phyloP scores from a whole-genome alignment of 2,329 filamentous ascomycete genomes.

The Colletotrichum nymphaeae region DNA sequence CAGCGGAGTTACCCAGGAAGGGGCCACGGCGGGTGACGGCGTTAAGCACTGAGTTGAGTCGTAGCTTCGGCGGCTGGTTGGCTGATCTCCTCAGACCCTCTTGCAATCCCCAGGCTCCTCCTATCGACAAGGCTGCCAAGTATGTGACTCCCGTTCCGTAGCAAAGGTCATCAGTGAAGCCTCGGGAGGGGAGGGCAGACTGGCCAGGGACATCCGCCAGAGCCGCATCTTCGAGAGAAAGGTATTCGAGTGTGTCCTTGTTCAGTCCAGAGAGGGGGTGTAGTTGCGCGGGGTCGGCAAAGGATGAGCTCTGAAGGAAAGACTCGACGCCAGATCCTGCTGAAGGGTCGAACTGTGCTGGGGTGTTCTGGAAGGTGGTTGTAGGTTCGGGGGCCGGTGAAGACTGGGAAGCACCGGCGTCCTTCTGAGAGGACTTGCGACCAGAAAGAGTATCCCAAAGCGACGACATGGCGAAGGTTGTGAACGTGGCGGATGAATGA shows the following conservation, averaged over 20 bases:
- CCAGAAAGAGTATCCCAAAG: slow-evolving; percentile 73
- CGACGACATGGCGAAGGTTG: slow-evolving; percentile 59
- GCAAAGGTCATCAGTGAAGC: slow-evolving; percentile 98
- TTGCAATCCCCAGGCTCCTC: slow-evolving; percentile 91
- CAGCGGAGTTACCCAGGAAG: slow-evolving; percentile 95
- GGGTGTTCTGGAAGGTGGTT: slow-evolving; percentile 62
- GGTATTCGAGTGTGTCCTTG: slow-evolving; percentile 93
- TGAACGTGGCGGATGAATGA: slow-evolving; percentile 20
- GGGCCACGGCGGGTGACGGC: slow-evolving; percentile 92
- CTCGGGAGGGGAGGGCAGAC: slow-evolving; percentile 91
- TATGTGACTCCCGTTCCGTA: slow-evolving; percentile 98
- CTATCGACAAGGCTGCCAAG: slow-evolving; percentile 84
- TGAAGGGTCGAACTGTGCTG: slow-evolving; percentile 75
- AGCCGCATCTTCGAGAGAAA: slow-evolving; percentile 91
- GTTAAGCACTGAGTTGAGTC: slow-evolving; percentile 94
- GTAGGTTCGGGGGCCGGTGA: slow-evolving; percentile 57
- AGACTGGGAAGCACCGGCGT: slow-evolving; percentile 39
- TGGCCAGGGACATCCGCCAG: slow-evolving; percentile 88
- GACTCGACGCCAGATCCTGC: slow-evolving; percentile 84
- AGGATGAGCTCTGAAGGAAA: slow-evolving; percentile 81
- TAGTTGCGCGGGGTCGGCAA: slow-evolving; percentile 87
- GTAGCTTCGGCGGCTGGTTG: slow-evolving; percentile 84
- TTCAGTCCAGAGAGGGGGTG: slow-evolving; percentile 95
- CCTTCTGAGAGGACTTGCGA: slow-evolving; percentile 60
- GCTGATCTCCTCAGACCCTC: slow-evolving; percentile 88